These are phyloP conservation scores for Bipolaris sorokiniana DNA, from an alignment of 2,329 filamentous ascomycete genomes.

Conservation along the genomic window DNA sequence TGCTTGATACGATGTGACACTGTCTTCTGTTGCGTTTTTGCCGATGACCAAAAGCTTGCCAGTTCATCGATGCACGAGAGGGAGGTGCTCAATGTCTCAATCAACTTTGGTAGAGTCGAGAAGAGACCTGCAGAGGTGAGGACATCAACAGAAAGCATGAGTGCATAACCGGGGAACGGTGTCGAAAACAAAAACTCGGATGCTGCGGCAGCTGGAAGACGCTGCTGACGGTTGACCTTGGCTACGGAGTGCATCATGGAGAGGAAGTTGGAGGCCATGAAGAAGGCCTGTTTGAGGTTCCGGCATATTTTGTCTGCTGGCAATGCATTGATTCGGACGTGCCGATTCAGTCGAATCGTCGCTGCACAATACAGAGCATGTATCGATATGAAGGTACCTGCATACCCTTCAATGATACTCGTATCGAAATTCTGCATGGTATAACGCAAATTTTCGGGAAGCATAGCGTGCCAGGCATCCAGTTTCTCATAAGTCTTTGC, in stretches of 20 bases:
- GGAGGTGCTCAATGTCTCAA: conserved; percentile 62
- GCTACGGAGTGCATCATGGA: conserved; percentile 44
- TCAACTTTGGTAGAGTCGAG: conserved; percentile 55
- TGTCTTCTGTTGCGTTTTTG: conserved; percentile 57
- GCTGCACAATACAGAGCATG: conserved; percentile 71
- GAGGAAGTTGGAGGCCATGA: conserved; percentile 38
- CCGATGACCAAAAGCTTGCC: conserved; percentile 65
- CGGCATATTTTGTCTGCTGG: conserved; percentile 37
- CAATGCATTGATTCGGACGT: conserved; percentile 49
- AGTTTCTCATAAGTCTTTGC: conserved; percentile 59
- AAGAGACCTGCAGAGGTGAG: conserved; percentile 63
- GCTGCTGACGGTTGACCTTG: conserved; percentile 33
- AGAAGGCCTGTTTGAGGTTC: conserved; percentile 41
- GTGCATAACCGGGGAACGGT: conserved; percentile 67
- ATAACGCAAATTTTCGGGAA: conserved; percentile 64
- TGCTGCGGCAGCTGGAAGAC: conserved; percentile 30
- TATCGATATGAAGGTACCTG: conserved; percentile 67
- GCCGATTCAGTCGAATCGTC: conserved; percentile 69
- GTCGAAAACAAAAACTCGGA: conserved; percentile 54
- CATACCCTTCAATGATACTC: conserved; percentile 60
- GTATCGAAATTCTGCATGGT: conserved; percentile 63
- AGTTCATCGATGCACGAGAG: conserved; percentile 63
- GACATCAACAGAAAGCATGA: conserved; percentile 70
- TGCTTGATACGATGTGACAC: conserved; percentile 57
- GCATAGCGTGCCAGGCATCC: conserved; percentile 62